Conservation (phyloP, 169 alveolate genomes). For the Plasmodium fragile region DNA sequence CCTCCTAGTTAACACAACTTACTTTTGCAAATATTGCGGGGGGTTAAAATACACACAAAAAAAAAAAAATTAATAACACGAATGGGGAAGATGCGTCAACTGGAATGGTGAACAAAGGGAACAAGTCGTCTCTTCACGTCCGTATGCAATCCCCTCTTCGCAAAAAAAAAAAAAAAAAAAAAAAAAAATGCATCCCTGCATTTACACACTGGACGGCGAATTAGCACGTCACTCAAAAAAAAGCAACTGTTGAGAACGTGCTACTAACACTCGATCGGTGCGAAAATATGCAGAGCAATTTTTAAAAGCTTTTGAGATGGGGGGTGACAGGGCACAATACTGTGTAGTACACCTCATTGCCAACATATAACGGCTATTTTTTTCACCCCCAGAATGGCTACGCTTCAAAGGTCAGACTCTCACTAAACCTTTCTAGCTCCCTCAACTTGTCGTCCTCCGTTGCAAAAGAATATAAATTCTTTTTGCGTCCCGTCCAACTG, state of each 20-base stretch:
- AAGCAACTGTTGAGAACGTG: neutral
- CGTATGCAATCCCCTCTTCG: neutral
- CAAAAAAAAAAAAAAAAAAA: too few relatives aligned
- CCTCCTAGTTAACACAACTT: neutral
- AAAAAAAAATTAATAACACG: neutral
- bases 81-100: neutral
- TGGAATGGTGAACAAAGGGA: neutral
- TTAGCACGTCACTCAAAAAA: neutral
- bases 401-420: constrained; percentile 19
- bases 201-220: neutral
- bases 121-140: neutral
- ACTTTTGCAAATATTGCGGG: neutral
- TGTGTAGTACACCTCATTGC: neutral
- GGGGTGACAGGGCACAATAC: neutral
- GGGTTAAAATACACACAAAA: neutral
- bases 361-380: neutral
- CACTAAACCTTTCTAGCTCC: constrained; percentile 60
- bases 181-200: neutral
- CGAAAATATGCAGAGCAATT: neutral
- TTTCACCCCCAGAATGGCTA: neutral
- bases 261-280: neutral
- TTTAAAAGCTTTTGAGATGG: neutral
- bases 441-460: constrained; percentile 54
- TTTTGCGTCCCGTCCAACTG: constrained; percentile 68
- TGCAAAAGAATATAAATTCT: constrained; percentile 40